These are phyloP conservation scores for Fennellomyces sp. DNA, from an alignment of 371 early-diverging fungal genomes.

Conservation along the genomic window DNA sequence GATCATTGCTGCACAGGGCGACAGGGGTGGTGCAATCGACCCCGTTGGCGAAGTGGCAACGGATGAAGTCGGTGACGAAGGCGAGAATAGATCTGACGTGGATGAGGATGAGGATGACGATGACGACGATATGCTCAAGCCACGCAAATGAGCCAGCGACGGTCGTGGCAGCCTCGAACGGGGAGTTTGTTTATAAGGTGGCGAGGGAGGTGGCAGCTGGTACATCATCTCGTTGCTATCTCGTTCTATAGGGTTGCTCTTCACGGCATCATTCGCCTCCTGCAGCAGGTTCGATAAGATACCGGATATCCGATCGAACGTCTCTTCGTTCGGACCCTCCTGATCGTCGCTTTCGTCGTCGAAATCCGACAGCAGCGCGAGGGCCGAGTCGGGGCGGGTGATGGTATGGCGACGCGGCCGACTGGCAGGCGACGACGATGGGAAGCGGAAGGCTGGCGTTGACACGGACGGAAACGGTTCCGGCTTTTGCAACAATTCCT, in stretches of 20 bases:
- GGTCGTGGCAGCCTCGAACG: slow-evolving; percentile 28
- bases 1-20: neutral
- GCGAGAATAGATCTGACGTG: slow-evolving; percentile 13
- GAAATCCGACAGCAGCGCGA: slow-evolving; percentile 30
- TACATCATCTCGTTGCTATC: slow-evolving; percentile 5
- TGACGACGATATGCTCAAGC: slow-evolving; percentile 8
- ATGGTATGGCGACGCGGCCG: slow-evolving; percentile 40
- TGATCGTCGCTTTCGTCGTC: slow-evolving; percentile 23
- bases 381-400: slow-evolving; percentile 42
- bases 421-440: neutral
- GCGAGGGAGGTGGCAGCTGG: slow-evolving; percentile 6
- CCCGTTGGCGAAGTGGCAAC: slow-evolving; percentile 7
- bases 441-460: slow-evolving; percentile 15
- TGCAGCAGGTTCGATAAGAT: slow-evolving; percentile 43
- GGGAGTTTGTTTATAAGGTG: slow-evolving; percentile 8
- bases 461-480: slow-evolving; percentile 35
- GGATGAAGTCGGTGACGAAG: slow-evolving; percentile 15
- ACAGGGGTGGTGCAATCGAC: slow-evolving; percentile 5
- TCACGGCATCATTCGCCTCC: slow-evolving; percentile 43
- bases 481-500: slow-evolving; percentile 13
- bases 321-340: slow-evolving; percentile 26
- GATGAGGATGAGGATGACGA: slow-evolving; percentile 15
- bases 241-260: neutral
- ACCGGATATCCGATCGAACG: slow-evolving; percentile 47
- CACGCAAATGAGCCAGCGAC: slow-evolving; percentile 5